phyloP scores from a whole-genome alignment of 2,329 filamentous ascomycete species.

The Mollisia scopiformis region DNA sequence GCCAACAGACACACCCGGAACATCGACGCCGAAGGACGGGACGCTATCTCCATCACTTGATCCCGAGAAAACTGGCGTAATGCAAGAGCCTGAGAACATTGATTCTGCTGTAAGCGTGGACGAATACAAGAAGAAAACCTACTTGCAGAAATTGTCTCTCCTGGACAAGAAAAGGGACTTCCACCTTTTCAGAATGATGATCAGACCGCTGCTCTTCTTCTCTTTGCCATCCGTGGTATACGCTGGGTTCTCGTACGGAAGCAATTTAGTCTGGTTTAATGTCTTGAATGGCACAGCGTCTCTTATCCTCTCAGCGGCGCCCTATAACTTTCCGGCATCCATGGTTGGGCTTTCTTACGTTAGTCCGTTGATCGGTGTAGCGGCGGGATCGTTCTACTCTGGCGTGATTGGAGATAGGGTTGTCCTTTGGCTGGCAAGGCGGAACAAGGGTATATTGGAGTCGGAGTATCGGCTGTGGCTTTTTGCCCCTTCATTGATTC shows the following conservation, averaged over 20 bases:
- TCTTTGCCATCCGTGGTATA: slow-evolving; percentile 39
- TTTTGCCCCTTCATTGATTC: slow-evolving; percentile 39
- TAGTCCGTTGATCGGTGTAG: slow-evolving; percentile 34
- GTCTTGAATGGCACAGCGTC: slow-evolving; percentile 40
- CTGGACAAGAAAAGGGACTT: slow-evolving; percentile 32
- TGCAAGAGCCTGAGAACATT: neutral
- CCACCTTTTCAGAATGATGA: slow-evolving; percentile 35
- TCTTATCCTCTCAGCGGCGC: slow-evolving; percentile 35
- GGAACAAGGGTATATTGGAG: slow-evolving; percentile 43
- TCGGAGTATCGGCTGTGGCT: slow-evolving; percentile 38
- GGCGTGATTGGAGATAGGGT: slow-evolving; percentile 35
- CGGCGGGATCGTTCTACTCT: slow-evolving; percentile 33
- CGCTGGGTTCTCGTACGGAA: slow-evolving; percentile 40
- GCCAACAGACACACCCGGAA: slow-evolving; percentile 8
- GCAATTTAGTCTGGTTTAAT: slow-evolving; percentile 40
- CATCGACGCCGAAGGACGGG: slow-evolving; percentile 16
- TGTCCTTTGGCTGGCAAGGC: slow-evolving; percentile 41
- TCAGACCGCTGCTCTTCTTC: slow-evolving; percentile 36
- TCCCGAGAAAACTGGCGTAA: slow-evolving; percentile 17
- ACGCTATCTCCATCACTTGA: slow-evolving; percentile 10
- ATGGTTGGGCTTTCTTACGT: slow-evolving; percentile 40
- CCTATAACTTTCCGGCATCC: slow-evolving; percentile 40
- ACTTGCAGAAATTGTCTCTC: slow-evolving; percentile 31
- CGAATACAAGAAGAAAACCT: slow-evolving; percentile 28
- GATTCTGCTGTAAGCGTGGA: neutral